Conservation (phyloP, 2,329 filamentous ascomycete genomes). For the Cercospora berteroae region DNA sequence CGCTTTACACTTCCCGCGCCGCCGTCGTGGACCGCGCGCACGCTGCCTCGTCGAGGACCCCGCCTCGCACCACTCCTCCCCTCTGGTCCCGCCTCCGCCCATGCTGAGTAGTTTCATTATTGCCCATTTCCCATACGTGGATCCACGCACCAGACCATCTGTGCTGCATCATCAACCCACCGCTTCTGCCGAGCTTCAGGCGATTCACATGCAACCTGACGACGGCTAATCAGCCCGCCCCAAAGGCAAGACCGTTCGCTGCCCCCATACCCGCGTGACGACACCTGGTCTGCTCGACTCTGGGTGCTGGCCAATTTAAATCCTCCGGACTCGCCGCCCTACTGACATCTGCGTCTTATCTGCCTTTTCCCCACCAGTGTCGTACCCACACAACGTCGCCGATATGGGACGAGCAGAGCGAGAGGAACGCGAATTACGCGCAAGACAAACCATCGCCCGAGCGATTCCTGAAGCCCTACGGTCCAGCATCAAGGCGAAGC, state of each 20-base stretch:
- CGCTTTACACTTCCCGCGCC: not conserved
- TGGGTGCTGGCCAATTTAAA: not conserved
- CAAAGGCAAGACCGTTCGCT: constrained; percentile 3
- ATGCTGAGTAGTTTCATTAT: not conserved
- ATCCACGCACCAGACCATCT: constrained; percentile 2
- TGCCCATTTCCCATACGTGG: not conserved
- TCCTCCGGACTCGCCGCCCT: not conserved
- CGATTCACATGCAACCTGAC: constrained; percentile 21
- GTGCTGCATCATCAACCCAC: constrained; percentile 4
- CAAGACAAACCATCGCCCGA: constrained; percentile 58
- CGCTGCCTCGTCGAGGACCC: not conserved
- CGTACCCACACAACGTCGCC: not conserved
- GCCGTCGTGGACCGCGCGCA: not conserved
- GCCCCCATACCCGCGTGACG: constrained; percentile 9
- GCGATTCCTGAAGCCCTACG: constrained; percentile 57
- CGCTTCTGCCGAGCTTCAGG: constrained; percentile 15
- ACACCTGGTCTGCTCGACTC: not conserved
- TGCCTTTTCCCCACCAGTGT: not conserved
- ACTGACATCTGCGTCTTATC: not conserved
- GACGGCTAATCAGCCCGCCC: constrained; percentile 11
- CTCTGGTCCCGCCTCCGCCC: not conserved
- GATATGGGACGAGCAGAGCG: constrained; percentile 29
- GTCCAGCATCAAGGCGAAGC: constrained; percentile 55
- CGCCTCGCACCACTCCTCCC: not conserved
- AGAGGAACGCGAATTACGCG: constrained; percentile 31